Conservation (phyloP, 768 basidiomycete genomes). For the Trametopsis cervina region DNA sequence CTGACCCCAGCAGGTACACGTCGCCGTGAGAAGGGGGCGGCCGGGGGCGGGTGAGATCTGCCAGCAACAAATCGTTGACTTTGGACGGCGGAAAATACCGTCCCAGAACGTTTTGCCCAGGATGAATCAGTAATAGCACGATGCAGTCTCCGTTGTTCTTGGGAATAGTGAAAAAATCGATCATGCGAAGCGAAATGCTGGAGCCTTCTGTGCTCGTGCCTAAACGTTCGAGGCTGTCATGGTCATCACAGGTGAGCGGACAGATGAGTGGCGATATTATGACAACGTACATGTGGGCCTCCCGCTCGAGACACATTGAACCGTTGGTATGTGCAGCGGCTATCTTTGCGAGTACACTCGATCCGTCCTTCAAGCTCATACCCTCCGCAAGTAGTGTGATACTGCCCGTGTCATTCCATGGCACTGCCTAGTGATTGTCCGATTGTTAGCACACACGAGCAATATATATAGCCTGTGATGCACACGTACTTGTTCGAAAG, state of each 20-base stretch:
- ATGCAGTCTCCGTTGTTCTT: conserved; percentile 58
- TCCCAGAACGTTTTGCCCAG: conserved; percentile 61
- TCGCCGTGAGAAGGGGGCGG: conserved; percentile 40
- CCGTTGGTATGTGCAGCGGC: conserved; percentile 67
- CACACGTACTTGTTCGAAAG: conserved; percentile 54
- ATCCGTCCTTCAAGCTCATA: conserved; percentile 61
- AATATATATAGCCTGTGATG: conserved; percentile 1
- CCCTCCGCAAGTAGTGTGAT: conserved; percentile 66
- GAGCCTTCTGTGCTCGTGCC: conserved; percentile 41
- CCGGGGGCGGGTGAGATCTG: conserved; percentile 41
- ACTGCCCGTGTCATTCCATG: conserved; percentile 71
- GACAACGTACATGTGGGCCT: conserved; percentile 58
- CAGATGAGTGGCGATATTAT: not conserved
- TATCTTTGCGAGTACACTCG: conserved; percentile 65
- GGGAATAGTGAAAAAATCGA: conserved; percentile 65
- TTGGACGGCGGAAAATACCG: conserved; percentile 63
- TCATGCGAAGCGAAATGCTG: conserved; percentile 46
- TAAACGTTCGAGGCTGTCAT: conserved; percentile 43
- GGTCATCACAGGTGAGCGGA: not conserved
- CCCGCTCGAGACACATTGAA: conserved; percentile 64
- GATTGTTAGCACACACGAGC: conserved; percentile 1
- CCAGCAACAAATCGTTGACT: conserved; percentile 59
- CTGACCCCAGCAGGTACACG: conserved; percentile 41
- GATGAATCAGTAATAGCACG: conserved; percentile 65
- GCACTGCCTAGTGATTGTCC: conserved; percentile 36